Base-by-base conservation (phyloP, 768 basidiomycete genomes). In the Rubroboletus satanas region DNA sequence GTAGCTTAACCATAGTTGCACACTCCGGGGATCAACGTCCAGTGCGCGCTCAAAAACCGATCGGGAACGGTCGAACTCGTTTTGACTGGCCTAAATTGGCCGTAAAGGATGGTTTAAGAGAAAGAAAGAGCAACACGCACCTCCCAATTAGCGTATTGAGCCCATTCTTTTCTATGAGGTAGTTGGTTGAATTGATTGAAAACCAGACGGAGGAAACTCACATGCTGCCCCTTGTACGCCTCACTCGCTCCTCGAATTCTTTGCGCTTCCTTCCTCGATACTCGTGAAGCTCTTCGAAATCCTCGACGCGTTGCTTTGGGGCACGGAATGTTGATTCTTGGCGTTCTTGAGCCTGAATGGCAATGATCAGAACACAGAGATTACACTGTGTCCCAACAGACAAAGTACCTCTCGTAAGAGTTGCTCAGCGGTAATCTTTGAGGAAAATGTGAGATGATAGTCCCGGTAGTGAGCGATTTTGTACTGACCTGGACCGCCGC, bases 1-100 rank as follows among this genome's bases (percentile, higher is more conserved):
- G 73, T 96, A 97, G 62, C 84, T 85, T 49, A 96, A 77, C 97
- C 97, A 99, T 57, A 98, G 78, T 64, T 93, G 92, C 36, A 92
- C 80, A 56, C 87, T 89, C 23, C 93, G 80, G 0, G 94, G 81
- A 69, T 98, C 95, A 56, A 99, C 93, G 66, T 98, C 97, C 59
- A 99, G 78, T 0, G 97, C 95, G 62, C 97, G 88, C 73, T 99
- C 97, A 60, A 91, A 99, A 36, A 99, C 87, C 7, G 95, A 98
- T 28, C 97, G 82, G 2, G 97, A 90, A 57, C 96, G 86, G 37
- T 92, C 89, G 66, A 88, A 98, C 77, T 98, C 93, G 63, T 94
- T 94, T 79, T 98, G 97, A 61, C 88, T 90, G 26, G 97, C 93
- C 83, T 94, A 49, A 17, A 41, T 46, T 18, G 32, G 51, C 15